phyloP scores from a whole-genome alignment of 2,329 filamentous ascomycete species.

The Fusarium newnesense region DNA sequence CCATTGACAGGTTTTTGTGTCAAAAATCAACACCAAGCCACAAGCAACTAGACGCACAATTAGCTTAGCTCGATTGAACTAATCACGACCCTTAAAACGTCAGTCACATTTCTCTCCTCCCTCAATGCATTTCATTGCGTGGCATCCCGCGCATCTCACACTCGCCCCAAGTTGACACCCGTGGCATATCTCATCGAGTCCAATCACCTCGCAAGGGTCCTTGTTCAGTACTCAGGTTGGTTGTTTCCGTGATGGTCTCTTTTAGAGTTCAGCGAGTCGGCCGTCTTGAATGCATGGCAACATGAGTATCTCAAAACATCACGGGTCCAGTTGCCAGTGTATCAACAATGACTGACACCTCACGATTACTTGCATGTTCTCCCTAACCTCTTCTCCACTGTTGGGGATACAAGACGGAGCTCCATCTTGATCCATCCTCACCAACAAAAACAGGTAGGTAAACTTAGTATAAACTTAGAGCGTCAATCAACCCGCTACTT shows the following conservation, averaged over 20 bases:
- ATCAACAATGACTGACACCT: conserved; percentile 23
- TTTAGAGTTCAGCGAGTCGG: conserved; percentile 4
- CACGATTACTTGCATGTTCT: conserved; percentile 23
- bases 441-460: not conserved
- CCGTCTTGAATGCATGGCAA: not conserved
- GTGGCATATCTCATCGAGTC: conserved; percentile 33
- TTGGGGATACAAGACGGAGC: not conserved
- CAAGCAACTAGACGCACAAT: not conserved
- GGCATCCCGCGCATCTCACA: conserved; percentile 31
- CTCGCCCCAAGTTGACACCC: conserved; percentile 8
- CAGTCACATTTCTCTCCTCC: conserved; percentile 16
- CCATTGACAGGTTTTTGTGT: not conserved
- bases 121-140: conserved; percentile 2
- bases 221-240: not conserved
- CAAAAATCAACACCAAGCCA: conserved; percentile 4
- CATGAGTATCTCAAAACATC: not conserved
- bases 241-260: conserved; percentile 4
- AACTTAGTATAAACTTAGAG: not conserved
- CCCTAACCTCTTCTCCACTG: not conserved
- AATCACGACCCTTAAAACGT: not conserved
- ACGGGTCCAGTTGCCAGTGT: not conserved
- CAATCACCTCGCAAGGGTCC: conserved; percentile 27
- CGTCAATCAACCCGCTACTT: not conserved
- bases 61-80: not conserved
- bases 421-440: not conserved